phyloP scores from a whole-genome alignment of 495 filamentous ascomycete species.

The Hyphodiscus hymeniophilus region DNA sequence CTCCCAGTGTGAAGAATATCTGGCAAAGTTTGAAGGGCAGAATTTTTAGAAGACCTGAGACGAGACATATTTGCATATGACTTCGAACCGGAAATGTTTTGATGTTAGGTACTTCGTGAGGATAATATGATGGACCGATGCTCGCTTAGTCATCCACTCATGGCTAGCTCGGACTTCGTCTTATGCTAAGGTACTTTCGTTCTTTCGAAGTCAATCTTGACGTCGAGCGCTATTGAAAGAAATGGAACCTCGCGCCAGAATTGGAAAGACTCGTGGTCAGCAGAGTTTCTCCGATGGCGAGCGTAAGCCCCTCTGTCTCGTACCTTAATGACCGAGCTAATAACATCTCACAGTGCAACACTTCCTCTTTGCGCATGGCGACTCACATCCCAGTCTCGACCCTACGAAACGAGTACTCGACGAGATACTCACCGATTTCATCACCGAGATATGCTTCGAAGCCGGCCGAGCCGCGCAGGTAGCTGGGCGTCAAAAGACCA shows the following conservation, averaged over 20 bases:
- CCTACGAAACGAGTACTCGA: conserved; percentile 82
- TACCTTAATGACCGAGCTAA: conserved; percentile 2
- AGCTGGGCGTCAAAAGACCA: conserved; percentile 85
- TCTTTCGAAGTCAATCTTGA: background rate
- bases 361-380: conserved; percentile 83
- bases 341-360: conserved; percentile 49
- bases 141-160: no score
- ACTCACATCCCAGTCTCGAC: conserved; percentile 59
- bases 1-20: no score
- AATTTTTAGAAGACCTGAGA: no score
- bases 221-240: conserved; percentile 7
- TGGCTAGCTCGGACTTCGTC: background rate
- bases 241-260: conserved; percentile 68
- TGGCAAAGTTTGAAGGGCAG: no score
- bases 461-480: conserved; percentile 75
- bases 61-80: no score
- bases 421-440: conserved; percentile 88
- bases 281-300: conserved; percentile 76
- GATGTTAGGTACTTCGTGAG: no score
- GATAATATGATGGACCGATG: no score
- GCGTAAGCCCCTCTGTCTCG: conserved; percentile 41
- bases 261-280: conserved; percentile 78
- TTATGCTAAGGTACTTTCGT: background rate
- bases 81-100: no score
- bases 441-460: conserved; percentile 82